Percentiles rank a stretch among this genome's conserved stretches.
These are phyloP conservation scores for Thuidium tamariscinum DNA, from an alignment of 225 moss, liverwort and hornwort species.

Conservation along the genomic window DNA sequence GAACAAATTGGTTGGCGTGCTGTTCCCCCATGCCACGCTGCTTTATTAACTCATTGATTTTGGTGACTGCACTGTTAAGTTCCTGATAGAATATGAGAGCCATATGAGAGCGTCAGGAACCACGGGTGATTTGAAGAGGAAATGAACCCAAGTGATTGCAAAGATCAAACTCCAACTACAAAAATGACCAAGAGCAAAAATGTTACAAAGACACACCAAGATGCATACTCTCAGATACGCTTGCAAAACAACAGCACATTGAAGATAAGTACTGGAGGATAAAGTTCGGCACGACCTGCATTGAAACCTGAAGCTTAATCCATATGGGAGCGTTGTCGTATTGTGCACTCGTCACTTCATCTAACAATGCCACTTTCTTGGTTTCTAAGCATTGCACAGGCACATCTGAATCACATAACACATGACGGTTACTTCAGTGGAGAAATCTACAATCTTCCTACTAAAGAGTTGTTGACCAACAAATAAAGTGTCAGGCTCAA, in stretches of 20 bases:
- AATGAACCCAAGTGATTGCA: background rate
- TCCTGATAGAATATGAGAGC: constrained; percentile 37
- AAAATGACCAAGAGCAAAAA: background rate
- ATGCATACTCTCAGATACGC: background rate
- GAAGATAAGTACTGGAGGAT: background rate
- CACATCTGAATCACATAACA: constrained; percentile 13
- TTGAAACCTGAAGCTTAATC: constrained; percentile 47
- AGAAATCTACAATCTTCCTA: background rate
- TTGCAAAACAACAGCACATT: background rate
- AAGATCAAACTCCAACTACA: background rate
- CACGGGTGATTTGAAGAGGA: background rate
- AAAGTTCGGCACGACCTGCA: constrained; percentile 33
- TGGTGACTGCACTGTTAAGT: constrained; percentile 46
- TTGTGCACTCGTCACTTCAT: constrained; percentile 38
- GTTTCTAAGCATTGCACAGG: background rate
- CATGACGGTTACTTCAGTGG: background rate
- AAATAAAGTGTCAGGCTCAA: background rate
- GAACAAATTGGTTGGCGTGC: constrained; percentile 15
- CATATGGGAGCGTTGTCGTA: constrained; percentile 44
- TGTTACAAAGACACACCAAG: background rate
- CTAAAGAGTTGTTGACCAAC: background rate
- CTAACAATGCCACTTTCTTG: constrained; percentile 21
- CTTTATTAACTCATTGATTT: constrained; percentile 59
- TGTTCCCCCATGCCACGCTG: constrained; percentile 18
- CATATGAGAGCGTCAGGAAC: background rate